Conservation (phyloP, 2,329 filamentous ascomycete genomes). For the Ophiostoma quercus region DNA sequence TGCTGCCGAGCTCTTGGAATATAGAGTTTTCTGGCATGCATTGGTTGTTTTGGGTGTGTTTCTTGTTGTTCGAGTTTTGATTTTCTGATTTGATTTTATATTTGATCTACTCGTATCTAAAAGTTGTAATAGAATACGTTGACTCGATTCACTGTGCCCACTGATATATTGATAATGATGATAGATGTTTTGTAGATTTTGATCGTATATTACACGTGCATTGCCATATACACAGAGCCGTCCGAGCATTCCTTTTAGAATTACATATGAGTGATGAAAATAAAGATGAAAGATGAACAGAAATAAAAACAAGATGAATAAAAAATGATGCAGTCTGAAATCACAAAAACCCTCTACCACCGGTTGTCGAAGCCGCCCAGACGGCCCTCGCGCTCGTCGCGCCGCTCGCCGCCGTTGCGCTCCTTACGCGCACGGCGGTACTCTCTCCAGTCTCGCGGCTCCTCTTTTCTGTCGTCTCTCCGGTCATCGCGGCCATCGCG, state of each 20-base stretch:
- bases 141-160: not conserved
- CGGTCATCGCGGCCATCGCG: not conserved
- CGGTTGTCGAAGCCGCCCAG: constrained; percentile 18
- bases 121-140: not conserved
- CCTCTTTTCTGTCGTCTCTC: constrained; percentile 16
- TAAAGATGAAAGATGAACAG: too few relatives aligned
- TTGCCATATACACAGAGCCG: constrained; percentile 1
- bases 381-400: constrained; percentile 22
- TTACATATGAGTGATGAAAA: not conserved
- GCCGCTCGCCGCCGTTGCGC: not conserved
- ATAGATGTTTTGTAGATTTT: not conserved
- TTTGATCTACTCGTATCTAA: not conserved
- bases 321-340: not conserved
- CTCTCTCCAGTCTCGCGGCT: not conserved
- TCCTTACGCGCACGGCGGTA: constrained; percentile 17
- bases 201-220: not conserved
- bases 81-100: not conserved
- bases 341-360: not conserved
- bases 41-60: not conserved
- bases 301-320: not conserved
- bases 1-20: not conserved
- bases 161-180: too few relatives aligned
- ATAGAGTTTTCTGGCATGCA: too few relatives aligned
- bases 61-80: not conserved
- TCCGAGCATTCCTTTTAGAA: not conserved